phyloP scores from a whole-genome alignment of 2,329 filamentous ascomycete genomes.

The Aureobasidium subglaciale region DNA sequence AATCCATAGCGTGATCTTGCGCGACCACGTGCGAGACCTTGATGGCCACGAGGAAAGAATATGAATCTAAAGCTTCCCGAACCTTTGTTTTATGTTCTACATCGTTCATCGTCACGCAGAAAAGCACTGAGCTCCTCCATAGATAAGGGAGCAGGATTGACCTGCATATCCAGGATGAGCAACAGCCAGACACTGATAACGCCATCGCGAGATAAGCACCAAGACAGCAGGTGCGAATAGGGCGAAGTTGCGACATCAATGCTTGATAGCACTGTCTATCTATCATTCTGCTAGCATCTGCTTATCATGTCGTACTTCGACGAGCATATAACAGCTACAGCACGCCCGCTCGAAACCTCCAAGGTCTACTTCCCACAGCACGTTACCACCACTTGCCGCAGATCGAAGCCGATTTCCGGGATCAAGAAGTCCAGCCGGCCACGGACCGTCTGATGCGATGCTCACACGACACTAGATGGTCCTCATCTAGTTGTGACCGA shows the following conservation, averaged over 20 bases:
- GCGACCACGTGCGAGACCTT: constrained; percentile 9
- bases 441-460: not conserved
- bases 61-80: not conserved
- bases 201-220: constrained; percentile 6
- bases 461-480: not conserved
- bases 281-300: not conserved
- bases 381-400: not conserved
- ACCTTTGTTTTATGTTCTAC: not conserved
- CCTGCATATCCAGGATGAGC: constrained; percentile 2
- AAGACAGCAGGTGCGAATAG: constrained; percentile 1
- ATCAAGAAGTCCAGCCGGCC: not conserved
- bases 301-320: constrained; percentile 1
- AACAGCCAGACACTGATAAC: constrained; percentile 1
- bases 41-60: not conserved
- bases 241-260: not conserved
- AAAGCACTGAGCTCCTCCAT: too few species aligned
- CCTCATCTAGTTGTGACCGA: not conserved
- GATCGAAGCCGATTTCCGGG: not conserved
- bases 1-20: constrained; percentile 11
- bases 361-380: not conserved
- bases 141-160: not conserved
- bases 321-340: not conserved
- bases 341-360: not conserved
- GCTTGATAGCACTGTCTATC: not conserved
- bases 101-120: too few species aligned